These are phyloP conservation scores for Boletus rufocinnamomeus DNA, from an alignment of 768 basidiomycete genomes.

Conservation along the genomic window DNA sequence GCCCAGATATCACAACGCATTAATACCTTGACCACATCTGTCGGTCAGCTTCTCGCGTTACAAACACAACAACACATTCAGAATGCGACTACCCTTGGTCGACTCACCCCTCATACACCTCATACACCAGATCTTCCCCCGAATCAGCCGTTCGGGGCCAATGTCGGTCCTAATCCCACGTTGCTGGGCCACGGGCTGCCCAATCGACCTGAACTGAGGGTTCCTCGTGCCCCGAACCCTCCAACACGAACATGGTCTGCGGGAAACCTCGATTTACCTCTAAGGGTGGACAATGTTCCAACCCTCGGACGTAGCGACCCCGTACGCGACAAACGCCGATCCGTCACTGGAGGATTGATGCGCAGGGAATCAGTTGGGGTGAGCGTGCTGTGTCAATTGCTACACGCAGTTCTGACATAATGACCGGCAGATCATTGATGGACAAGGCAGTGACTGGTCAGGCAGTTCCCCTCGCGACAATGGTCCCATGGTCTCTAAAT, in stretches of 20 bases:
- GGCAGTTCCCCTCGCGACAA: slow-evolving; percentile 60
- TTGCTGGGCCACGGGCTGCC: slow-evolving; percentile 63
- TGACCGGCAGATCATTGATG: slow-evolving; percentile 51
- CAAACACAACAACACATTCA: slow-evolving; percentile 75
- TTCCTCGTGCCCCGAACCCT: slow-evolving; percentile 63
- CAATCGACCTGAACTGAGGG: slow-evolving; percentile 63
- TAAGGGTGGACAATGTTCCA: slow-evolving; percentile 50
- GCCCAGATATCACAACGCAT: slow-evolving; percentile 75
- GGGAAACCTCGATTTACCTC: slow-evolving; percentile 72
- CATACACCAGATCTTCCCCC: slow-evolving; percentile 48
- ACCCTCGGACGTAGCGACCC: slow-evolving; percentile 41
- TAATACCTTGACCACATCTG: slow-evolving; percentile 78
- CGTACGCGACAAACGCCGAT: slow-evolving; percentile 72
- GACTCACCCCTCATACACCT: slow-evolving; percentile 35
- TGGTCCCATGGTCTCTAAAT: slow-evolving; percentile 87
- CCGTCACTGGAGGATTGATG: slow-evolving; percentile 59
- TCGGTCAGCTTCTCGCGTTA: slow-evolving; percentile 79
- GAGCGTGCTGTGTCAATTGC: slow-evolving; percentile 33
- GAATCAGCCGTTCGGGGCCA: slow-evolving; percentile 40
- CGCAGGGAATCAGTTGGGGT: slow-evolving; percentile 78
- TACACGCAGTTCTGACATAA: slow-evolving; percentile 17
- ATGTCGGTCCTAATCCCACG: slow-evolving; percentile 38
- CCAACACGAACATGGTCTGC: slow-evolving; percentile 86
- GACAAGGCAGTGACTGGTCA: slow-evolving; percentile 56
- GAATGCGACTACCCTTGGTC: slow-evolving; percentile 38